Percentiles rank a stretch among this genome's conserved stretches.
phyloP scores from a whole-genome alignment of 2,329 filamentous ascomycete genomes.

The Colletotrichum kahawae region DNA sequence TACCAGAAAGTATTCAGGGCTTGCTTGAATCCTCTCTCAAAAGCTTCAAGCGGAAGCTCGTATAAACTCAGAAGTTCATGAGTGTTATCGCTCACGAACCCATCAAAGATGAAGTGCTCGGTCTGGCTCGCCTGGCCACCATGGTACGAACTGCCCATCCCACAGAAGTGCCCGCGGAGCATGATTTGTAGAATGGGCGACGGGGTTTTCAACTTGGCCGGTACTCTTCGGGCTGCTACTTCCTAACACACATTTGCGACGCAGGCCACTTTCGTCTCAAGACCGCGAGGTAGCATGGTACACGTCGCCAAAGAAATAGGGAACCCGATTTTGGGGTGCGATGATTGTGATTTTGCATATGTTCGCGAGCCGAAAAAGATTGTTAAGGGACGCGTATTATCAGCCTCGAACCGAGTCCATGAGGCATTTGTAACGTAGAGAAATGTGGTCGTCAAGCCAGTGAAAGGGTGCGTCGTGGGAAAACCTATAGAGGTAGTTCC shows the following conservation, averaged over 20 bases:
- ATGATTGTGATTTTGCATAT: not conserved
- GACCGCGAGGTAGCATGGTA: not conserved
- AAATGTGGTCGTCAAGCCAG: not conserved
- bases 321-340: not conserved
- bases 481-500: not conserved
- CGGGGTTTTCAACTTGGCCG: not conserved
- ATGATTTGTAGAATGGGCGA: not conserved
- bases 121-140: not conserved
- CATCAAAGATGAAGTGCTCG: not conserved
- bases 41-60: not conserved
- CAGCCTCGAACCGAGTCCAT: not conserved
- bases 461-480: not conserved
- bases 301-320: not conserved
- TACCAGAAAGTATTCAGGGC: not conserved
- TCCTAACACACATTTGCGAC: not conserved
- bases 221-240: not conserved
- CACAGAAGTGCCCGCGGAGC: not conserved
- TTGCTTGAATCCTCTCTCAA: not conserved
- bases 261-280: not conserved
- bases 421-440: not conserved
- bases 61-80: not conserved
- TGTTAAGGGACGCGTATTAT: not conserved
- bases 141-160: not conserved
- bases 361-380: not conserved
- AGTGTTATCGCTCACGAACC: not conserved